These are phyloP conservation scores for Serendipita vermifera DNA, from an alignment of 768 basidiomycete species.

Conservation along the genomic window DNA sequence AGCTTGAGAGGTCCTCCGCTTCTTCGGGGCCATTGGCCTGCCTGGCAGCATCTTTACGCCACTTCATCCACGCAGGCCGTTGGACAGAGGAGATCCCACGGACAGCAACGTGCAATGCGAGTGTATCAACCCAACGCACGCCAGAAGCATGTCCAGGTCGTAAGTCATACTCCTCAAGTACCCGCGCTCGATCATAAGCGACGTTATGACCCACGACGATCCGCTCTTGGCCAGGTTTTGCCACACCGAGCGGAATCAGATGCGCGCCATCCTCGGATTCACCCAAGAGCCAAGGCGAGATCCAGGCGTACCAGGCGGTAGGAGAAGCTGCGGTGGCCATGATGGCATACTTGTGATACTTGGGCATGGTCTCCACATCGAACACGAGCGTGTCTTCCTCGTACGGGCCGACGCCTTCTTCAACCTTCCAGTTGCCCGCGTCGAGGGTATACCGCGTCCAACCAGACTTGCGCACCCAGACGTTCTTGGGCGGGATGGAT, in stretches of 20 bases:
- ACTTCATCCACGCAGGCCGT: conserved; percentile 82
- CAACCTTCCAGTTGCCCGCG: conserved; percentile 64
- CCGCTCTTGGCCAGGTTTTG: conserved; percentile 32
- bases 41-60: conserved; percentile 45
- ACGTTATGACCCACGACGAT: conserved; percentile 90
- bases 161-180: conserved; percentile 72
- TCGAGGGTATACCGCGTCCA: conserved; percentile 78
- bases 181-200: conserved; percentile 78
- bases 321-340: conserved; percentile 79
- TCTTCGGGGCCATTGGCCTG: conserved; percentile 31
- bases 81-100: conserved; percentile 92
- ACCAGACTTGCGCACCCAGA: conserved; percentile 45
- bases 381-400: conserved; percentile 69
- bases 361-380: conserved; percentile 89
- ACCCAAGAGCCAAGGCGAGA: conserved; percentile 82
- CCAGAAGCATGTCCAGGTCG: conserved; percentile 34
- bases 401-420: conserved; percentile 50
- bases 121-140: conserved; percentile 84
- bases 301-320: conserved; percentile 90
- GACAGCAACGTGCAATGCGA: conserved; percentile 87
- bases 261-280: conserved; percentile 44
- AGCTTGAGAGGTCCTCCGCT: conserved; percentile 27
- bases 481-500: conserved; percentile 44
- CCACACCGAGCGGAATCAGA: conserved; percentile 58
- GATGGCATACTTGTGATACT: conserved; percentile 65